Evolutionary conservation across 495 filamentous ascomycete genomes (phyloP), one percentile per base, ranked within the genome.

Genomic region (Peziza echinospora): DNA sequence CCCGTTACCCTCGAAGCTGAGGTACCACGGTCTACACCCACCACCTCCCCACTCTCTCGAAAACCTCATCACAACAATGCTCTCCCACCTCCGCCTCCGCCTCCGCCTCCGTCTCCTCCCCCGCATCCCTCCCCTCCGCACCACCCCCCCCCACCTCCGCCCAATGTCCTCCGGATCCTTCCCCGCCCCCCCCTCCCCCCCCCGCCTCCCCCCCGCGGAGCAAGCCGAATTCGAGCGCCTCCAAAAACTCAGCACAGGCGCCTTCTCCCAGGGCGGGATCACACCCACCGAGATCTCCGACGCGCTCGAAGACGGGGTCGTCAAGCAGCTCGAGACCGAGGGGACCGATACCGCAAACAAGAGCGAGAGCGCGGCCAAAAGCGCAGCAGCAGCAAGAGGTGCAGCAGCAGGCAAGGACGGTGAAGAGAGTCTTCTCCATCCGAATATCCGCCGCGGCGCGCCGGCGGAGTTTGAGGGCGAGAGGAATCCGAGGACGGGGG

Each of bases 391-490:
- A n/a, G n/a, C n/a, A n/a, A n/a, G n/a, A 34, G 21, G 30, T 39
- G 26, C 51, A 40, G n/a, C 51, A 5, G 53, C 49, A 34, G 48
- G 58, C 17, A 53, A 59, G 28, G 67, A 60, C 4, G 73, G 69
- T 23, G 63, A 67, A 19, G 72, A 71, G 41, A 68, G 71, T 49
- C 71, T 80, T 48, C 54, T 81, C 5, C 81, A 85, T 58, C 80
- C 79, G 0, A 73, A 85, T 66, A 62, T 77, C 43, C 62, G 75
- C 28, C 60, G 70, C 50, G 85, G 87, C 17, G 76, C 84, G 41
- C 69, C 73, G 60, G 89, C 89, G 2, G 89, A 96, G 62, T 97
- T 97, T 56, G 82, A 91, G 54, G 89, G 89, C 30, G 84, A 96
- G 30, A 70, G 67, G 48, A 94, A 97, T 58, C 89, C 89, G 2